Base-by-base conservation (phyloP, 2,329 filamentous ascomycete genomes). In the Pseudocercospora cruenta region DNA sequence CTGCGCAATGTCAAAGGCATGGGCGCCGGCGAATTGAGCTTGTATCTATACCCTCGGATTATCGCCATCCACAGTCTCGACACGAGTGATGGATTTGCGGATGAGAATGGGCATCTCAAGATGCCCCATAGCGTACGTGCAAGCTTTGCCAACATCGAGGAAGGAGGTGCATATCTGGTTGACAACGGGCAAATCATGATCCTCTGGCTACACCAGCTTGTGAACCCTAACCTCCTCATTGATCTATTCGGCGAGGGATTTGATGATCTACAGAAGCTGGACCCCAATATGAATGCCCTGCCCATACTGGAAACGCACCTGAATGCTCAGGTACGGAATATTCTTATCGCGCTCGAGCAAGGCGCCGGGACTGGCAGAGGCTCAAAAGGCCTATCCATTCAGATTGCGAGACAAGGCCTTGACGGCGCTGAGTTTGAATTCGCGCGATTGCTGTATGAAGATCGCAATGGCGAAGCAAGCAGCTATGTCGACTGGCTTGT, bases 401-500 rank as follows among this genome's bases (percentile, higher is more conserved):
- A 98, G 80, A 84, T 99, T 57, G 95, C 95, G 7, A 83, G 95
- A 65, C 95, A 98, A 80, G 94, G 94, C 0, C 85, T 98, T 3
- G 95, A 99, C 75, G 95, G 95, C 0, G 92, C 94, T 2, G 95
- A 99, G 79, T 98, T 93, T 75, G 95, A 99, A 79, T 99, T 98
- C 82, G 95, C 95, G 7, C 85, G 94, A 61, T 84, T 96, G 80
- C 80, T 99, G 71, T 89, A 97, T 33, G 95, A 99, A 80, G 95
- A 99, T 77, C 87, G 95, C 70, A 98, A 98, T 79, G 97, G 97
- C 72, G 95, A 99, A 82, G 95, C 95, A 39, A 94, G 96, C 81
- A 96, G 92, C 77, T 99, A 98, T 80, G 95, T 98, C 36, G 95
- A 99, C 81, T 99, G 95, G 95, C 84, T 99, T 75, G 95, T 99